Evolutionary conservation across 1,284 basidiomycete species (phyloP).

Genomic region (Cutaneotrichosporon cavernicola): DNA sequence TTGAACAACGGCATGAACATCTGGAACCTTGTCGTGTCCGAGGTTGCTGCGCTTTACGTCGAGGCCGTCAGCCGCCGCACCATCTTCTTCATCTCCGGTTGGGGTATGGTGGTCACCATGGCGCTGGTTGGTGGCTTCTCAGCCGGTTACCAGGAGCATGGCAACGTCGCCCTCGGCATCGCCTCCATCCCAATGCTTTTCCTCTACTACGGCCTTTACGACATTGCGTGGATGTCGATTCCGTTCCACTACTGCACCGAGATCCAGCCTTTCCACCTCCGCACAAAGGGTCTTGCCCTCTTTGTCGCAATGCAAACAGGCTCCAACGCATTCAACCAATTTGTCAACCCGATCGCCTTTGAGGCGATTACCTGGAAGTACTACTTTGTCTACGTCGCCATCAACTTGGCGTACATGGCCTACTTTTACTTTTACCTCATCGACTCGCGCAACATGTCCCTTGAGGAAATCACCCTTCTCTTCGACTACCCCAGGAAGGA

Average conservation of each 20-base stretch:
- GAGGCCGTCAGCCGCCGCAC: slow-evolving; percentile 11
- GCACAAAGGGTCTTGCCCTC: slow-evolving; percentile 26
- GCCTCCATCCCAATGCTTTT: slow-evolving; percentile 19
- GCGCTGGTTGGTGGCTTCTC: slow-evolving; percentile 12
- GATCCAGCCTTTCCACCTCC: slow-evolving; percentile 21
- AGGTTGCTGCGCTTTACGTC: slow-evolving; percentile 16
- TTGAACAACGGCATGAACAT: slow-evolving; percentile 32
- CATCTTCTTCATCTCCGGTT: slow-evolving; percentile 21
- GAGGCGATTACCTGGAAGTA: slow-evolving; percentile 17
- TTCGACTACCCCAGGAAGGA: slow-evolving; percentile 24
- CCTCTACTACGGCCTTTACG: slow-evolving; percentile 30
- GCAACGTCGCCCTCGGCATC: slow-evolving; percentile 15
- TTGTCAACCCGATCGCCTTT: slow-evolving; percentile 25
- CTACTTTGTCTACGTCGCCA: slow-evolving; percentile 22
- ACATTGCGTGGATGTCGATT: slow-evolving; percentile 21
- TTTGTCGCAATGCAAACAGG: slow-evolving; percentile 19
- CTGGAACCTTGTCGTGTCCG: slow-evolving; percentile 29
- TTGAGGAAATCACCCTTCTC: slow-evolving; percentile 21
- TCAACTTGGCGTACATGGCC: slow-evolving; percentile 13
- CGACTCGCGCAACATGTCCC: slow-evolving; percentile 18
- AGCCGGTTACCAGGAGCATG: slow-evolving; percentile 14
- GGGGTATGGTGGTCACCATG: slow-evolving; percentile 18
- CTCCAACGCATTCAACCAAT: slow-evolving; percentile 23
- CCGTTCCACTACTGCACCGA: slow-evolving; percentile 21
- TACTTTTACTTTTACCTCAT: slow-evolving; percentile 22